phyloP scores from a whole-genome alignment of 441 rosid genomes.

The Metrosideros polymorpha region DNA sequence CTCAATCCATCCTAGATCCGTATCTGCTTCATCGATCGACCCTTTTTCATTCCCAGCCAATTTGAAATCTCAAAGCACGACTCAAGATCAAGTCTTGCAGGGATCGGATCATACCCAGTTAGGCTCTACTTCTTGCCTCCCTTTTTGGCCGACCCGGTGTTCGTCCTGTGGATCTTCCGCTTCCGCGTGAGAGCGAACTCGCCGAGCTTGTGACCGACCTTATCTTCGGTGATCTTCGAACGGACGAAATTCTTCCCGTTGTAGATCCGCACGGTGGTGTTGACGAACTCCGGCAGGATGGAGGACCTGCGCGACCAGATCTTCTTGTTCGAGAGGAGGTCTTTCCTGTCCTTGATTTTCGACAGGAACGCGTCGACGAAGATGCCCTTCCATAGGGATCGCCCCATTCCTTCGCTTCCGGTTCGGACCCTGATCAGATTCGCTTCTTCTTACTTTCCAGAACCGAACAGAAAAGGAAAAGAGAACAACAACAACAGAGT shows the following conservation, averaged over 20 bases:
- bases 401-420: not conserved
- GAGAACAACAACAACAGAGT: not conserved
- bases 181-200: slow-evolving; percentile 52
- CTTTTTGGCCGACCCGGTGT: not conserved
- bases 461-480: not conserved
- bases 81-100: not conserved
- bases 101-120: not conserved
- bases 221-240: slow-evolving; percentile 50
- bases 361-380: slow-evolving; percentile 48
- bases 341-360: slow-evolving; percentile 26
- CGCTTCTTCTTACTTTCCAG: not conserved
- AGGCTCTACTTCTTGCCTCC: not conserved
- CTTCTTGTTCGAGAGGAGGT: slow-evolving; percentile 30
- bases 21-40: not conserved
- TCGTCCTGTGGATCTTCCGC: not conserved
- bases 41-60: not conserved
- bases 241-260: slow-evolving; percentile 15
- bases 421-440: not conserved
- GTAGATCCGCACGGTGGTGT: not conserved
- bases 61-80: not conserved
- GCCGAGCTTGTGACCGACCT: slow-evolving; percentile 58
- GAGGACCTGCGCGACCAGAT: slow-evolving; percentile 52
- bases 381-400: slow-evolving; percentile 36
- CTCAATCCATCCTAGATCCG: not conserved
- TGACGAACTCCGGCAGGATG: slow-evolving; percentile 46